Evolutionary conservation across 257 asterid genomes (phyloP), one percentile per base, ranked within the genome.

Genomic region (Solanum ossicruentum): DNA sequence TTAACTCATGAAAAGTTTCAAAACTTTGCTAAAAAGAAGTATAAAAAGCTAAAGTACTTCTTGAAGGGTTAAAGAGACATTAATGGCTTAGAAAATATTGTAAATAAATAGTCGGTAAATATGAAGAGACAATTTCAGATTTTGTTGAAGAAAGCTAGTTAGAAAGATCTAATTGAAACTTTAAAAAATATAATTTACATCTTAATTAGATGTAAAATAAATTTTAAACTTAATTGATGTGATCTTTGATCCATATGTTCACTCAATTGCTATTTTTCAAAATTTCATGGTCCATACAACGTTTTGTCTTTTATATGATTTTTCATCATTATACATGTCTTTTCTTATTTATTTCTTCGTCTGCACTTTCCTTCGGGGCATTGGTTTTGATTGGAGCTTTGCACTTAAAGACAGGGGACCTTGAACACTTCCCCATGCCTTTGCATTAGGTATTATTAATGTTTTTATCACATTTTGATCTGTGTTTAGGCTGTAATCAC

Each of bases 401-500:
- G 47, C 39, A 3, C 82, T 52, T 77, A 52, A 77, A 77, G 26
- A 20, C 82, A 26, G 47, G 47, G 49, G 43, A 52, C 65, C 82
- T 16, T 52, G 45, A 49, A 49, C 63, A 78, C 45, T 51, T 78
- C 16, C 23, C 11, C 2, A 16, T 1, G 17, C 21, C 65, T 51
- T 78, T 26, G 65, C 26, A 49, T 26, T 52, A 26, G 82, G 16
- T 65, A 26, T 66, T 52, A 78, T 67, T 67, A 11, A 6, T 28
- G 52, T 32, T 9, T 9, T 36, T 26, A 23, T 12, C 36, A 70
- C 72, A 18, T 84, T 32, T 32, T 23, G 81, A 10, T 23, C 82
- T n/a, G 85, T 28, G 75, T 84, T 84, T 93, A 96, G 98, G 93
- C 97, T 9, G 93, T 89, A 84, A 92, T 97, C 55, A 94, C 98